These are phyloP conservation scores for Fusarium sp. DNA, from an alignment of 2,329 filamentous ascomycete genomes.

Conservation along the genomic window DNA sequence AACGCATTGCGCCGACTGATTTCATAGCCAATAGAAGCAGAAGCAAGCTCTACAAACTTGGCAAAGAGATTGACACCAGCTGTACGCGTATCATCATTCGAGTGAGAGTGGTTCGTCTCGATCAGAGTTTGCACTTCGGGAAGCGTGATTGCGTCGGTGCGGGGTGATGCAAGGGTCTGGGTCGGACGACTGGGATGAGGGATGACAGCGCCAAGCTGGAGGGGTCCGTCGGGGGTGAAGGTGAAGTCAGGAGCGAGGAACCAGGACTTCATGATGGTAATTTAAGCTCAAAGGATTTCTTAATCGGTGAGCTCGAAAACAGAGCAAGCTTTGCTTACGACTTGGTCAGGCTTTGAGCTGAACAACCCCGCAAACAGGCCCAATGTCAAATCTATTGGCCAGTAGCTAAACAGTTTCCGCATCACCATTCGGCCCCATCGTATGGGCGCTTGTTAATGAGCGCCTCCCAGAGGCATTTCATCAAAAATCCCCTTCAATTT, in stretches of 20 bases:
- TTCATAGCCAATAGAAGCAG: not conserved
- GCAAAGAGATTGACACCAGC: not conserved
- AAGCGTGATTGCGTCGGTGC: not conserved
- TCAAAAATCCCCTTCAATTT: not conserved
- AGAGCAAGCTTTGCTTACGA: fast-evolving
- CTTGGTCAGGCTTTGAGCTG: fast-evolving
- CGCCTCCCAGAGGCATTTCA: fast-evolving
- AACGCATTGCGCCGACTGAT: not conserved
- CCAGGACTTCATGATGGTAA: not conserved
- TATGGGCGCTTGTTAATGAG: fast-evolving
- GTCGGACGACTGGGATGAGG: not conserved
- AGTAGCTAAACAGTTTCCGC: fast-evolving
- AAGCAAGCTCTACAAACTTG: not conserved
- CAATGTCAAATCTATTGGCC: fast-evolving
- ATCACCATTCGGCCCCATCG: fast-evolving
- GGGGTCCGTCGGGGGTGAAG: not conserved
- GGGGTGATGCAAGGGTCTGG: not conserved
- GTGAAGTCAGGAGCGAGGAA: not conserved
- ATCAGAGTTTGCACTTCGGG: not conserved
- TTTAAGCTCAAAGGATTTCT: fast-evolving
- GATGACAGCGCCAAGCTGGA: not conserved
- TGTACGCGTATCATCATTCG: not conserved
- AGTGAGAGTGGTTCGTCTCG: not conserved
- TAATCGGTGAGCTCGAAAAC: fast-evolving
- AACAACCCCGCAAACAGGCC: fast-evolving